These are phyloP conservation scores for Carex littledalei DNA, from an alignment of 176 grass and related monocot genomes.

Conservation along the genomic window DNA sequence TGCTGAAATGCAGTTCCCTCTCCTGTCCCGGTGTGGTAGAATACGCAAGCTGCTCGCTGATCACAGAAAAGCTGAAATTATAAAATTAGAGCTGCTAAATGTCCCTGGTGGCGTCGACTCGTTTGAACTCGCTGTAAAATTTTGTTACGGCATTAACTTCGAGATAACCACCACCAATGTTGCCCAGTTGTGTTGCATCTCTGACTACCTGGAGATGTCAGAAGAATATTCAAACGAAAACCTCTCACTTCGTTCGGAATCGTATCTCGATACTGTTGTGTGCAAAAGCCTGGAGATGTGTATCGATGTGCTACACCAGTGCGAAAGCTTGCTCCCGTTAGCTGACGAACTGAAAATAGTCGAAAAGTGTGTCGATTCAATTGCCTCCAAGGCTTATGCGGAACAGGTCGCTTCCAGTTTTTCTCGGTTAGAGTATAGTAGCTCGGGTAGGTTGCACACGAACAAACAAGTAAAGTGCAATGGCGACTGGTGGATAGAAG, in stretches of 20 bases:
- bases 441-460: slow-evolving; percentile 45
- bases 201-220: slow-evolving; percentile 85
- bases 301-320: slow-evolving; percentile 67
- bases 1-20: slow-evolving; percentile 61
- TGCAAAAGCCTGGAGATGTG: slow-evolving; percentile 82
- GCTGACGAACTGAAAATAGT: slow-evolving; percentile 71
- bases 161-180: slow-evolving; percentile 86
- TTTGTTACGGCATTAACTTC: slow-evolving; percentile 88
- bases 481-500: slow-evolving; percentile 89
- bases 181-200: slow-evolving; percentile 47
- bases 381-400: slow-evolving; percentile 59
- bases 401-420: slow-evolving; percentile 54
- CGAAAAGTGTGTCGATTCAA: slow-evolving; percentile 69
- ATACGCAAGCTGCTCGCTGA: slow-evolving; percentile 56
- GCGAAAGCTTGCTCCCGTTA: slow-evolving; percentile 48
- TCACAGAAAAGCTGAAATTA: slow-evolving; percentile 41
- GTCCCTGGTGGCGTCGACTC: slow-evolving; percentile 63
- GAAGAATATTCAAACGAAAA: slow-evolving; percentile 84
- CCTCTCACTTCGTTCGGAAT: slow-evolving; percentile 67
- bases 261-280: slow-evolving; percentile 64
- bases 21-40: slow-evolving; percentile 72
- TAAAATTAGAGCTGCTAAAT: slow-evolving; percentile 50
- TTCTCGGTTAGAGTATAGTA: slow-evolving; percentile 67
- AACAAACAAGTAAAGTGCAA: slow-evolving; percentile 58
- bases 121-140: slow-evolving; percentile 82